Evolutionary conservation across 176 grass and related monocot genomes (phyloP).

Genomic region (sorghum (Sorghum bicolor)): Sorghum_bicolor_NCBIv3 NC_012877.2:2126501-2127000

Average conservation of each 20-base stretch:
- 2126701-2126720: conserved; percentile 46
- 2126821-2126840: conserved; percentile 8
- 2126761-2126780: conserved; percentile 38
- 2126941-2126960: neutral
- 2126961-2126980: neutral
- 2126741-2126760: conserved; percentile 39
- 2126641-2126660: conserved; percentile 16
- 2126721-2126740: conserved; percentile 52
- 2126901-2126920: neutral
- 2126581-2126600: conserved; percentile 44
- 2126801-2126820: conserved; percentile 1
- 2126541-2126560: conserved; percentile 93
- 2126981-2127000: neutral
- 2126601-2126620: conserved; percentile 43
- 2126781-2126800: conserved; percentile 51
- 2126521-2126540: conserved; percentile 65
- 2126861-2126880: neutral
- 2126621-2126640: neutral
- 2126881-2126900: neutral
- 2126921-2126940: too few relatives aligned
- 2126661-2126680: conserved; percentile 1
- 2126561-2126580: conserved; percentile 58
- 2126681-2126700: conserved; percentile 38
- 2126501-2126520: conserved; percentile 4
- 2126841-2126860: neutral